Conservation (phyloP, 345 rosid species). For the Erucastrum elatum region DNA sequence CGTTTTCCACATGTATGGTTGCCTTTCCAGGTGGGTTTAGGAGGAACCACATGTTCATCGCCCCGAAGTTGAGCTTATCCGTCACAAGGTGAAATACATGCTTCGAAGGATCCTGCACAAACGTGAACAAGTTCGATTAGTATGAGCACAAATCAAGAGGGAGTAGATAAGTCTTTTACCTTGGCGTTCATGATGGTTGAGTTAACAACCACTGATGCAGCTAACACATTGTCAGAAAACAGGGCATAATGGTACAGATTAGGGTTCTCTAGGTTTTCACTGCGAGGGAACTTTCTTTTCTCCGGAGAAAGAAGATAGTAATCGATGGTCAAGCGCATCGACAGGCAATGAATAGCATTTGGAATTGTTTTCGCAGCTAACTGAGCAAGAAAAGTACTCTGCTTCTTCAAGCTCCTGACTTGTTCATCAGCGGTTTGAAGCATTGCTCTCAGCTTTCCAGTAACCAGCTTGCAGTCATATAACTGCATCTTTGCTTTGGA, state of each 20-base stretch:
- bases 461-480: slow-evolving; percentile 91
- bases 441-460: slow-evolving; percentile 97
- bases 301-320: slow-evolving; percentile 86
- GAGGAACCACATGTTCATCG: slow-evolving; percentile 99
- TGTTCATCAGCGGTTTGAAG: slow-evolving; percentile 97
- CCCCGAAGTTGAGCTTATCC: slow-evolving; percentile 90
- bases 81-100: slow-evolving; percentile 97
- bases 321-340: slow-evolving; percentile 93
- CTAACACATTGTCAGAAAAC: slow-evolving; percentile 97
- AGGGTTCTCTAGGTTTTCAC: slow-evolving; percentile 85
- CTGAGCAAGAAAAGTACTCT: slow-evolving; percentile 97
- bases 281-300: slow-evolving; percentile 83
- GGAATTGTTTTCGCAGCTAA: slow-evolving; percentile 98
- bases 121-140: neutral
- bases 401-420: slow-evolving; percentile 97
- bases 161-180: slow-evolving; percentile 47
- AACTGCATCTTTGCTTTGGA: slow-evolving; percentile 76
- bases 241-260: slow-evolving; percentile 90
- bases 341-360: slow-evolving; percentile 90
- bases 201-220: slow-evolving; percentile 99
- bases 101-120: slow-evolving; percentile 75
- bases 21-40: slow-evolving; percentile 93
- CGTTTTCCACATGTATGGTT: slow-evolving; percentile 92
- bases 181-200: slow-evolving; percentile 89
- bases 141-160: neutral